These are phyloP conservation scores for Trypethelium eluteriae DNA, from an alignment of 495 filamentous ascomycete species.

Conservation along the genomic window DNA sequence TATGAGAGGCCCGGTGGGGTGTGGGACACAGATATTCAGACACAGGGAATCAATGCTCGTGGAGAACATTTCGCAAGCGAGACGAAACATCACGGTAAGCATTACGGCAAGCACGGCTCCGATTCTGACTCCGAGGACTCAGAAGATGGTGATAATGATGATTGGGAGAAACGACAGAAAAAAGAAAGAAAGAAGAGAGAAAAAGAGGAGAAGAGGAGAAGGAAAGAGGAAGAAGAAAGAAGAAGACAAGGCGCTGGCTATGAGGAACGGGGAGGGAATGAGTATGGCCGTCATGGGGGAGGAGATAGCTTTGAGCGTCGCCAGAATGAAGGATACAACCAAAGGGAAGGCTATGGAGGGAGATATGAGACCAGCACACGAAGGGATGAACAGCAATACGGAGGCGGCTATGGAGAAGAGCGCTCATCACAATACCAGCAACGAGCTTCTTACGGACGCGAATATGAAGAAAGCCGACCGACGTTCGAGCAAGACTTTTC, in stretches of 20 bases:
- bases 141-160: conserved; percentile 24
- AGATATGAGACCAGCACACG: not conserved
- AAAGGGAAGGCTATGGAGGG: not conserved
- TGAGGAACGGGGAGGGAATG: not conserved
- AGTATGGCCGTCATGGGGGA: conserved; percentile 10
- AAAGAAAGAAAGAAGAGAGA: conserved; percentile 21
- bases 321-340: not conserved
- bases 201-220: conserved; percentile 21
- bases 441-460: conserved; percentile 3
- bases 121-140: conserved; percentile 17
- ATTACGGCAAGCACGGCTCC: conserved; percentile 17
- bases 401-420: not conserved
- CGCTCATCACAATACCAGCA: conserved; percentile 7
- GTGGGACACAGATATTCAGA: conserved; percentile 24
- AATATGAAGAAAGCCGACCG: not conserved
- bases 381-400: not conserved
- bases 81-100: conserved; percentile 21
- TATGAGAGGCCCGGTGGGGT: conserved; percentile 27
- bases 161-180: conserved; percentile 25
- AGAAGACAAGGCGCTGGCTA: conserved; percentile 7
- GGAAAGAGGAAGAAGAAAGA: conserved; percentile 25
- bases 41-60: conserved; percentile 23
- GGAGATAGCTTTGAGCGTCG: not conserved
- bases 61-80: conserved; percentile 29
- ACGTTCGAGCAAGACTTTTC: not conserved